phyloP scores from a whole-genome alignment of 2,329 filamentous ascomycete species.

The Xylaria polymorpha region DNA sequence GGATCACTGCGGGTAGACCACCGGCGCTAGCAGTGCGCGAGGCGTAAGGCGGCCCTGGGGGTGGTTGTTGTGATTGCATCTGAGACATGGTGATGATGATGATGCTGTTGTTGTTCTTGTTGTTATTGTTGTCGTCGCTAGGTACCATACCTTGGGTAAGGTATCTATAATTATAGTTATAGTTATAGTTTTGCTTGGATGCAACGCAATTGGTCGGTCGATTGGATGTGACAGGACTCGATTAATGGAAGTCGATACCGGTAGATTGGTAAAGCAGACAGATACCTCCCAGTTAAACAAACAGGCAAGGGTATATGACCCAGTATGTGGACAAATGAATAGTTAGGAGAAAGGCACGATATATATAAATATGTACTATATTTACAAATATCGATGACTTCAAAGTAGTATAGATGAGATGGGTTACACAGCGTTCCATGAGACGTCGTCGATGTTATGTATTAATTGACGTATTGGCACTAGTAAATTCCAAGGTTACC shows the following conservation, averaged over 20 bases:
- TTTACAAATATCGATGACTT: not conserved
- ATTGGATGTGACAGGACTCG: not conserved
- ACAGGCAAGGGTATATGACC: not conserved
- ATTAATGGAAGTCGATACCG: not conserved
- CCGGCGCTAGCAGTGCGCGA: slow-evolving; percentile 64
- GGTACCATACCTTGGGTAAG: too few relatives aligned
- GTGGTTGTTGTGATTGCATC: slow-evolving; percentile 33
- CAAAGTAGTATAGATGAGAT: not conserved
- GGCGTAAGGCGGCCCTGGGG: slow-evolving; percentile 54
- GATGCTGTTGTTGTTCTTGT: not conserved
- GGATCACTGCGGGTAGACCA: slow-evolving; percentile 63
- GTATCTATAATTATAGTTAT: too few relatives aligned
- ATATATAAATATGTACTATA: not conserved
- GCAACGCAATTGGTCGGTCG: not conserved
- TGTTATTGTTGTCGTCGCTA: too few relatives aligned
- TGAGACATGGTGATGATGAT: slow-evolving; percentile 39
- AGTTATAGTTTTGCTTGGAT: slow-evolving; percentile 8
- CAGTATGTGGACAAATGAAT: not conserved
- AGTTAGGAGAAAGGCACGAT: not conserved
- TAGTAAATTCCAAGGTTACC: not conserved
- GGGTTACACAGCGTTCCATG: not conserved
- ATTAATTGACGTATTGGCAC: not conserved
- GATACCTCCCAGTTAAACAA: too few relatives aligned
- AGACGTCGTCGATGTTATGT: not conserved
- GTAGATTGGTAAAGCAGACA: not conserved